Percentiles rank a stretch among this genome's conserved stretches.
Evolutionary conservation across 2,329 filamentous ascomycete genomes (phyloP).

Genomic region (Sphaerostilbella broomeana): DNA sequence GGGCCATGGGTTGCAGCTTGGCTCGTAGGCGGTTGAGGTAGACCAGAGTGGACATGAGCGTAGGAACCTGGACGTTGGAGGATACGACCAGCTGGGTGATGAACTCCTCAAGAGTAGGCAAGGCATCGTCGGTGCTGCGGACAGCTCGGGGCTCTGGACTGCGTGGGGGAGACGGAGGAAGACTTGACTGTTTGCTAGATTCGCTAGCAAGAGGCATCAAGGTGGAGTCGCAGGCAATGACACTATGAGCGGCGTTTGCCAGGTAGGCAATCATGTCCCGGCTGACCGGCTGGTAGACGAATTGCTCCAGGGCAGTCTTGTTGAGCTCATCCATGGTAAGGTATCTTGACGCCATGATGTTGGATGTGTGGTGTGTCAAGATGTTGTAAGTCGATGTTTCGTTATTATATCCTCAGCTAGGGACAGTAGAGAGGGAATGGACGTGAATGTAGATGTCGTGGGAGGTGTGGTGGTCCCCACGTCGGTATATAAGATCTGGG

Average conservation of each 20-base stretch:
- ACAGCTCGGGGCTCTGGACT: conserved; percentile 43
- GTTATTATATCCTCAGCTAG: too few species aligned
- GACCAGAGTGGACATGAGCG: conserved; percentile 92
- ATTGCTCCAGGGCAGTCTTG: conserved; percentile 69
- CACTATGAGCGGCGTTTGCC: conserved; percentile 64
- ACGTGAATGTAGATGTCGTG: too few species aligned
- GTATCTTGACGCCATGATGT: conserved; percentile 42
- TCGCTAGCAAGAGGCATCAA: conserved; percentile 41
- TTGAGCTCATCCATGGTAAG: conserved; percentile 54
- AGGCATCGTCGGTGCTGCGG: conserved; percentile 41
- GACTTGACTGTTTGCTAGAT: conserved; percentile 26
- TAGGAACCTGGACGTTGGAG: conserved; percentile 95
- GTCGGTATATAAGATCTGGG: too few species aligned
- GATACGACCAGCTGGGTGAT: conserved; percentile 85
- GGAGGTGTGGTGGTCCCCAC: too few species aligned
- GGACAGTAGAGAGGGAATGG: too few species aligned
- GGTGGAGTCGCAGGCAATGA: conserved; percentile 69
- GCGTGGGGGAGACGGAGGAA: conserved; percentile 44
- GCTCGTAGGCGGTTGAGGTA: conserved; percentile 82
- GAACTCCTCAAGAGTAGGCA: conserved; percentile 84
- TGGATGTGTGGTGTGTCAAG: conserved; percentile 16
- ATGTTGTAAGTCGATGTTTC: neutral
- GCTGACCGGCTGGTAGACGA: conserved; percentile 70
- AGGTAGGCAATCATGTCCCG: conserved; percentile 73
- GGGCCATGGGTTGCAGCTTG: conserved; percentile 85